phyloP scores from a whole-genome alignment of 495 filamentous ascomycete species.

The Lasiosphaeria ovina region DNA sequence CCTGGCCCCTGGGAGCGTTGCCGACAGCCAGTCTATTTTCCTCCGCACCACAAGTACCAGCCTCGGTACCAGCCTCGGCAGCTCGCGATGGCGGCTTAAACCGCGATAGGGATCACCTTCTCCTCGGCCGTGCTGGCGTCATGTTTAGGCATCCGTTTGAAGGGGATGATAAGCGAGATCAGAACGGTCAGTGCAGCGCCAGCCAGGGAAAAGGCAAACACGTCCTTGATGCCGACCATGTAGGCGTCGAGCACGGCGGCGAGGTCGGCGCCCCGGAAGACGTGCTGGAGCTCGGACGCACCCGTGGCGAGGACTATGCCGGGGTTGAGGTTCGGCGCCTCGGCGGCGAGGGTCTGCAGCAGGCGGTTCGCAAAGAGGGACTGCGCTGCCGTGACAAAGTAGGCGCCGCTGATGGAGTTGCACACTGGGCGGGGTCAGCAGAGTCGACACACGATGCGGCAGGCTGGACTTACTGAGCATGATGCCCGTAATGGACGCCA shows the following conservation, averaged over 20 bases:
- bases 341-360: slow-evolving; percentile 30
- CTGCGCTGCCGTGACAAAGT: slow-evolving; percentile 48
- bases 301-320: slow-evolving; percentile 44
- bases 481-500: slow-evolving; percentile 53
- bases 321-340: slow-evolving; percentile 45
- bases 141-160: not conserved
- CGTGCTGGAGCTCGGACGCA: slow-evolving; percentile 47
- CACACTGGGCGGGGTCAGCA: slow-evolving; percentile 30
- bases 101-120: too few species aligned
- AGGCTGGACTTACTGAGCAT: slow-evolving; percentile 43
- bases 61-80: too few species aligned
- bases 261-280: slow-evolving; percentile 41
- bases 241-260: slow-evolving; percentile 50
- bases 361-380: slow-evolving; percentile 46
- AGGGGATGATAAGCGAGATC: slow-evolving; percentile 8
- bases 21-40: too few species aligned
- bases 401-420: slow-evolving; percentile 50
- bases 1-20: too few species aligned
- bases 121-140: too few species aligned
- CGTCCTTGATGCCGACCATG: slow-evolving; percentile 50
- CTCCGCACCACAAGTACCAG: too few species aligned
- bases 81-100: too few species aligned
- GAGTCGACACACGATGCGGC: not conserved
- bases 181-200: slow-evolving; percentile 22
- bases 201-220: slow-evolving; percentile 39